Evolutionary conservation across 31 red algal species (phyloP), one percentile per base, ranked within the genome.

Genomic region (Pterothamnion heteromorphum): DNA sequence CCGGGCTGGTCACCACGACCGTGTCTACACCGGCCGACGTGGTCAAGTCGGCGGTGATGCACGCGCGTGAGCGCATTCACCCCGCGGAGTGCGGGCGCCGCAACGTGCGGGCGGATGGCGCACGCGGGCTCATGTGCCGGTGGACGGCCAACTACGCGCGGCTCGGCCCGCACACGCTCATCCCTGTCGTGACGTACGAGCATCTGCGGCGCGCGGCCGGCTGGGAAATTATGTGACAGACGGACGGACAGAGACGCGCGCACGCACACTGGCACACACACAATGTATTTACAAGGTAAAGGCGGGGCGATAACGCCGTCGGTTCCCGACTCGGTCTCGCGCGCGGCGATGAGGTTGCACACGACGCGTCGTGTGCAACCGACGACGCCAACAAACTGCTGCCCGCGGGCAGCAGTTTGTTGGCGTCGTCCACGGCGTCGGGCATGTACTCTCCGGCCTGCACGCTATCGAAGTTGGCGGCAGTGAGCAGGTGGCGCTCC

Each of bases 121-220:
- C 89, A 21, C 35, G 44, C 37, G 95, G 92, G 14, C 92, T 98
- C 39, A 86, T 96, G 86, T 74, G 94, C 22, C 95, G 97, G 24
- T 98, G 95, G 95, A 94, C 93, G 0, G 94, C 97, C 41, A 94
- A 94, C 43, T 98, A 98, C 81, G 94, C 95, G 3, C 93, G 97
- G 9, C 95, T 98, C 36, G 97, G 97, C 0, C 97, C 97, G 0
- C 97, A 98, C 26, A 98, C 97, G 3, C 32, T 96, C 3, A 83
- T 98, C 57, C 94, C 95, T 27, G 92, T 98, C 26, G 76, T 93
- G 22, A 87, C 95, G 0, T 98, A 95, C 44, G 97, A 98, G 84
- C 89, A 93, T 72, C 36, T 96, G 27, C 92, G 97, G 28, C 92
- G 84, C 43, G 58, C 80, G 18, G 36, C 96, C 21, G 96, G 96